Evolutionary conservation across 2,329 filamentous ascomycete genomes (phyloP).

Genomic region (Neofusicoccum laricinum): DNA sequence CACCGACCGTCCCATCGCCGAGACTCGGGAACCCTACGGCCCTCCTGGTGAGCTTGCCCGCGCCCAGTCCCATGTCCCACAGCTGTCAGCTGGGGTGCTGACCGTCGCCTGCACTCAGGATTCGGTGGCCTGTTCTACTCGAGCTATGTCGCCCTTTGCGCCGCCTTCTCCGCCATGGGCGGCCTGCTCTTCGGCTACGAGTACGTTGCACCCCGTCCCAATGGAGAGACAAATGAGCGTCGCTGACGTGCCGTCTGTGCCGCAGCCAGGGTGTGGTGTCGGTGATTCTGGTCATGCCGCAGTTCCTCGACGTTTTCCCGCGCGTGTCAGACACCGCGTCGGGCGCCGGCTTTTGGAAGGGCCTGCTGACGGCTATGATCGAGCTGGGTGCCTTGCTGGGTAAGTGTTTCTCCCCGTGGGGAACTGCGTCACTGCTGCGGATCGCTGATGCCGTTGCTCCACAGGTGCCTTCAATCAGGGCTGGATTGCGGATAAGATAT

Average conservation of each 20-base stretch:
- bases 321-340: slow-evolving; percentile 40
- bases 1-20: slow-evolving; percentile 18
- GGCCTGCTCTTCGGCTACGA: slow-evolving; percentile 53
- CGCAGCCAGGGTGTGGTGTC: slow-evolving; percentile 40
- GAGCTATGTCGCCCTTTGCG: slow-evolving; percentile 51
- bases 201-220: slow-evolving; percentile 18
- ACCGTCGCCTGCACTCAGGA: slow-evolving; percentile 26
- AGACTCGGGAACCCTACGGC: slow-evolving; percentile 26
- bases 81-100: neutral
- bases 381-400: slow-evolving; percentile 50
- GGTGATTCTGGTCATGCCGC: slow-evolving; percentile 52
- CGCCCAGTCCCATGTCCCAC: neutral
- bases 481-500: slow-evolving; percentile 53
- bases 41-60: slow-evolving; percentile 21
- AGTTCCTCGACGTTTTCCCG: slow-evolving; percentile 48
- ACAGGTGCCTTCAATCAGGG: slow-evolving; percentile 31
- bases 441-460: slow-evolving; percentile 18
- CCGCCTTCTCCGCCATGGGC: slow-evolving; percentile 50
- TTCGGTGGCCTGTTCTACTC: slow-evolving; percentile 48
- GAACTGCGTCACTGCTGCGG: slow-evolving; percentile 24
- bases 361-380: slow-evolving; percentile 54
- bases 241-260: slow-evolving; percentile 19
- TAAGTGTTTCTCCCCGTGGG: slow-evolving; percentile 15
- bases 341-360: slow-evolving; percentile 45
- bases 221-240: slow-evolving; percentile 21